A percentile compares a stretch with the other conserved stretches of the same genome.
phyloP scores from a whole-genome alignment of 1,284 basidiomycete genomes.

The Puccinia brachypodii region DNA sequence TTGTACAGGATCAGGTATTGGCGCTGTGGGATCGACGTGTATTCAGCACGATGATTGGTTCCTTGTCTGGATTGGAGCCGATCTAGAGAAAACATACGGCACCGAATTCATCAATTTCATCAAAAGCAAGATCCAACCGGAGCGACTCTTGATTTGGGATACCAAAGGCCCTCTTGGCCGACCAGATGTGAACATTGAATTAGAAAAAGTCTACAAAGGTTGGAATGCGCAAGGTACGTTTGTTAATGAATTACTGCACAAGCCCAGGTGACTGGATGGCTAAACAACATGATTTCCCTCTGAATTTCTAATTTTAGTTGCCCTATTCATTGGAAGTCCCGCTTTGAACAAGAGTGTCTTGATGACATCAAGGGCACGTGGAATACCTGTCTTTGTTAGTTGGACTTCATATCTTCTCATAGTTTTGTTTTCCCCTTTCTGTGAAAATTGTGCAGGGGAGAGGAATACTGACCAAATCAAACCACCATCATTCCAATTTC shows the following conservation, averaged over 20 bases:
- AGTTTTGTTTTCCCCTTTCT: background rate
- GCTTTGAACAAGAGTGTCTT: constrained; percentile 39
- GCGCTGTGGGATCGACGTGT: constrained; percentile 72
- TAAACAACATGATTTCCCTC: background rate
- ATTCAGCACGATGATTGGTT: constrained; percentile 70
- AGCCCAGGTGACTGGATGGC: background rate
- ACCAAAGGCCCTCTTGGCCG: constrained; percentile 68
- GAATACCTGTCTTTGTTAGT: constrained; percentile 48
- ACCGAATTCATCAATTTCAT: constrained; percentile 71
- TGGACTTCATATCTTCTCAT: background rate
- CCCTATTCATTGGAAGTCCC: constrained; percentile 48
- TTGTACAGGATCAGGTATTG: constrained; percentile 74
- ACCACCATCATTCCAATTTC: background rate
- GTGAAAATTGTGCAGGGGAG: background rate
- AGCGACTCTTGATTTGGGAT: constrained; percentile 72
- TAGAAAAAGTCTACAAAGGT: constrained; percentile 67
- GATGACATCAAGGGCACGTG: constrained; percentile 40
- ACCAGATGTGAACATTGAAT: constrained; percentile 72
- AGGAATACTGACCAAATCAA: background rate
- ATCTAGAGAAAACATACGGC: constrained; percentile 67
- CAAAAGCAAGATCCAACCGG: constrained; percentile 67
- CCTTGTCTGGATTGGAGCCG: constrained; percentile 67
- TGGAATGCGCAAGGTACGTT: constrained; percentile 69
- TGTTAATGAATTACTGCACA: background rate
- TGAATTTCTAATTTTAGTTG: constrained; percentile 3